A percentile compares a stretch with the other conserved stretches of the same genome.
These are phyloP conservation scores for Syzygium grande DNA, from an alignment of 345 rosid species.

Conservation along the genomic window DNA sequence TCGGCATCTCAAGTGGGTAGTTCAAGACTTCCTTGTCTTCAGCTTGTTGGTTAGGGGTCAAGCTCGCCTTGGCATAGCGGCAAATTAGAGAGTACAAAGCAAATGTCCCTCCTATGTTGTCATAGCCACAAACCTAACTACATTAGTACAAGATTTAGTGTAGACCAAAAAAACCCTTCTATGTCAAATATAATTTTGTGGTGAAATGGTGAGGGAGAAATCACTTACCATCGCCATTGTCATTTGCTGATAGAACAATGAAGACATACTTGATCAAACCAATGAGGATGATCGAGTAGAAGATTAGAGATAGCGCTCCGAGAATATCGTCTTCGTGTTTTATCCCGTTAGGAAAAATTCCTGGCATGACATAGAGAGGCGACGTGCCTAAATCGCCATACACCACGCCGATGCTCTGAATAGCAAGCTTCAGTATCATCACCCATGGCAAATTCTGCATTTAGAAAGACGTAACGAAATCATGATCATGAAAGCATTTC, in stretches of 20 bases:
- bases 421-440: conserved; percentile 5
- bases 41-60: conserved; percentile 22
- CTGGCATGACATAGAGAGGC: conserved; percentile 15
- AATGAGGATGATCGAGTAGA: conserved; percentile 11
- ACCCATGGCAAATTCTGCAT: conserved; percentile 2
- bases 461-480: neutral
- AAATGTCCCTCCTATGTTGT: conserved; percentile 24
- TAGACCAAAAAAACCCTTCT: too few species aligned
- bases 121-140: neutral
- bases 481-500: neutral
- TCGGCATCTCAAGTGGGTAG: conserved; percentile 10
- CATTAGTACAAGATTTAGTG: neutral
- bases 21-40: conserved; percentile 16
- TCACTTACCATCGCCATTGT: conserved; percentile 24
- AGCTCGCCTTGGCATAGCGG: conserved; percentile 12
- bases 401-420: conserved; percentile 28
- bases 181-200: neutral
- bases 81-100: conserved; percentile 28
- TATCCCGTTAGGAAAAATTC: conserved; percentile 10
- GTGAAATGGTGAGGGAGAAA: neutral
- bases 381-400: conserved; percentile 34
- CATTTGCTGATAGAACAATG: conserved; percentile 17
- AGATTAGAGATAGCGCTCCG: conserved; percentile 19
- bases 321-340: conserved; percentile 9
- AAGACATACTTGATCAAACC: conserved; percentile 15